Evolutionary conservation across 495 filamentous ascomycete species (phyloP).

Genomic region (Aspergillus sclerotioniger): DNA sequence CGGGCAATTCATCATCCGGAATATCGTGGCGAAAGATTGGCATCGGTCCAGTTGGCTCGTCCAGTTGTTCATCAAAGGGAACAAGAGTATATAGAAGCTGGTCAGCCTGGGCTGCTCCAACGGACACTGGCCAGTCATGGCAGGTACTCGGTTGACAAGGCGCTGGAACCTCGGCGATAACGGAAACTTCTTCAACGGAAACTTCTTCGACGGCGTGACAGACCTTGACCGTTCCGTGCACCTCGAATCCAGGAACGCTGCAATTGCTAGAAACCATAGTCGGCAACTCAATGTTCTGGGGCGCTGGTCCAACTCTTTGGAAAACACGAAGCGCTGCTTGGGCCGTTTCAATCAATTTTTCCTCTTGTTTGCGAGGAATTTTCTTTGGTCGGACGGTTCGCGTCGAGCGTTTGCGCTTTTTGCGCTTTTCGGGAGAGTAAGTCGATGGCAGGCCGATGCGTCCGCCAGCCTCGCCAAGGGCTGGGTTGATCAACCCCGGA

Average conservation of each 20-base stretch:
- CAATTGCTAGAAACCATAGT: neutral
- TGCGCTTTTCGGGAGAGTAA: neutral
- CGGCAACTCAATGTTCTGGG: neutral
- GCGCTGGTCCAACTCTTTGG: neutral
- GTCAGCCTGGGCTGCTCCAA: neutral
- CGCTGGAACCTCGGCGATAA: neutral
- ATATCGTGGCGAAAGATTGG: slow-evolving; percentile 4
- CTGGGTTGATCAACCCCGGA: slow-evolving; percentile 27
- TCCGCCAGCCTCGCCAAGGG: slow-evolving; percentile 17
- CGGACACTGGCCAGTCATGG: neutral
- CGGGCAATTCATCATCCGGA: slow-evolving; percentile 11
- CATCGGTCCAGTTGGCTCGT: neutral
- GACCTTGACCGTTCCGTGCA: neutral
- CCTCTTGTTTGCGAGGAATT: neutral
- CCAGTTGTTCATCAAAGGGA: neutral
- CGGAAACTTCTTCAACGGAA: neutral
- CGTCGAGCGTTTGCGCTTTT: neutral
- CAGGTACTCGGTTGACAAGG: no score
- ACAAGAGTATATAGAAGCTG: neutral
- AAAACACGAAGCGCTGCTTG: neutral
- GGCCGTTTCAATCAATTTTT: neutral
- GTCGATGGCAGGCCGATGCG: slow-evolving; percentile 10
- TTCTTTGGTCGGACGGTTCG: neutral
- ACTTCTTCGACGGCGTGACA: neutral
- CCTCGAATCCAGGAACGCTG: neutral